Evolutionary conservation across 768 basidiomycete genomes (phyloP).

Genomic region (Lyophyllum semitale): DNA sequence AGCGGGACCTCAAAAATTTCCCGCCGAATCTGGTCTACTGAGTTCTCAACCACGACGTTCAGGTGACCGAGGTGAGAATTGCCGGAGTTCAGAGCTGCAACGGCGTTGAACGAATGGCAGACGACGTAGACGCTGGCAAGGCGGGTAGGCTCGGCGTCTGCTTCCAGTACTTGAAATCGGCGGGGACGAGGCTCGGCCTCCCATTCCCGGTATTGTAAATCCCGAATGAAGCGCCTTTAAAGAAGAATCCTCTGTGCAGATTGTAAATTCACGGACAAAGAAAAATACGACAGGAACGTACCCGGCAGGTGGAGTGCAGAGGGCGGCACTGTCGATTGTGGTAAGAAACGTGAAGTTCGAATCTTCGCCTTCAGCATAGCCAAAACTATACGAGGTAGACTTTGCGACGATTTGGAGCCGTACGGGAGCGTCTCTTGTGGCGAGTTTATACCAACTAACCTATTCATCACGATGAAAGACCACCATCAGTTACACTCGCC

Average conservation of each 20-base stretch:
- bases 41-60: too few relatives aligned
- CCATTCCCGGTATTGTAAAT: slow-evolving; percentile 41
- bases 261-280: background rate
- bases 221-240: slow-evolving; percentile 38
- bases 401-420: slow-evolving; percentile 30
- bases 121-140: background rate
- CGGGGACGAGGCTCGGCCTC: slow-evolving; percentile 33
- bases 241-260: slow-evolving; percentile 33
- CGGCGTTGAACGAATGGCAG: too few relatives aligned
- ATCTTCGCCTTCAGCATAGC: slow-evolving; percentile 32
- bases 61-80: too few relatives aligned
- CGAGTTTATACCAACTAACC: slow-evolving; percentile 23
- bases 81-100: too few relatives aligned
- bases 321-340: slow-evolving; percentile 31
- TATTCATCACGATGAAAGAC: background rate
- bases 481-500: too few relatives aligned
- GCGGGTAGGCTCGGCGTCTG: slow-evolving; percentile 23
- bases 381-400: slow-evolving; percentile 30
- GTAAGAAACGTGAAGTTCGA: slow-evolving; percentile 24
- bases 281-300: slow-evolving; percentile 14
- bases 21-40: too few relatives aligned
- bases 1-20: too few relatives aligned
- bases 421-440: slow-evolving; percentile 24
- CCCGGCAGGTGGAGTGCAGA: slow-evolving; percentile 36
- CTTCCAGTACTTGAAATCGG: slow-evolving; percentile 39